Evolutionary conservation across 768 basidiomycete genomes (phyloP), one percentile per base, ranked within the genome.

Genomic region (Agaricus sinodeliciosus): DNA sequence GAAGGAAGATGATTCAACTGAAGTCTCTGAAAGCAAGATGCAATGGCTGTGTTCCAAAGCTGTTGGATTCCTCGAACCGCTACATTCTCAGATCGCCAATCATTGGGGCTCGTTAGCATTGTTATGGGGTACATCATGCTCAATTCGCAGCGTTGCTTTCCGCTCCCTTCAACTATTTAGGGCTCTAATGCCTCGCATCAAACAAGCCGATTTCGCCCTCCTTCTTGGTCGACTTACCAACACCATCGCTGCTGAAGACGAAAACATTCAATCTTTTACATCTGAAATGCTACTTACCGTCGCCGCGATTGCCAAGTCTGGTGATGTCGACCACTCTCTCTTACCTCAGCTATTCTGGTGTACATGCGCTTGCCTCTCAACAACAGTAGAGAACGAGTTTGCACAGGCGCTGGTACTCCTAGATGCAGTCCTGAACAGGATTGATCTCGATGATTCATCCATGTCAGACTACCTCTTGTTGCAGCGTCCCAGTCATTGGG

Each of bases 131-230:
- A 93, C 91, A 11, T 76, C 85, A 1, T 95, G 92, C 61, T 87
- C 90, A 13, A 90, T 92, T 56, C 82, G 91, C 43, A 82, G 84
- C 36, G 82, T 84, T 16, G 92, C 94, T 2, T 90, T 89, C 69
- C 80, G 93, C 28, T 94, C 93, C 9, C 72, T 96, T 55, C 94
- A 96, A 64, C 74, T 93, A n/a, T 93, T 90, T 68, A 84, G 91
- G 35, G 81, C 87, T 0, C 72, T 96, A 18, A 79, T 82, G 62
- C 87, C 91, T 0, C 73, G 77, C 25, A 77, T 91, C 37, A 83
- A 81, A 48, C 80, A 84, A 52, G 69, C 75, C 7, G 85, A 90
- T 65, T 74, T 96, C 15, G 87, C 88, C 1, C 77, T 86, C 44
- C 74, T 94, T 19, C 76, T 97, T 3, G 88, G 87, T 27, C 80